Evolutionary conservation across 495 filamentous ascomycete genomes (phyloP), one percentile per base, ranked within the genome.

Genomic region (Penicillium egyptiacum): DNA sequence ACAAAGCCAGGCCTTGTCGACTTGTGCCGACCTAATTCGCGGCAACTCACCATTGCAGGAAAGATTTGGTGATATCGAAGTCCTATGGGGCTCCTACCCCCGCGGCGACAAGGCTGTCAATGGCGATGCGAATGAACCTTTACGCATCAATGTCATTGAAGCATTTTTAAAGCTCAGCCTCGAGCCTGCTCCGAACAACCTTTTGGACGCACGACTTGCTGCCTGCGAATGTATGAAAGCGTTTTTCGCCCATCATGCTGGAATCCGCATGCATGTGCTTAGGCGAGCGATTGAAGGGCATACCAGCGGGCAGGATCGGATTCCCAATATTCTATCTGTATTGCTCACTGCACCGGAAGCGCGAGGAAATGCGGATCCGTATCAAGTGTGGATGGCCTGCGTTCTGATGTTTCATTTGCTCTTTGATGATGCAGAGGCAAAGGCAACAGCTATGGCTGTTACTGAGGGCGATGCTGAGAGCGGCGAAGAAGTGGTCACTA

Each of bases 401-500:
- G 85, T 92, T n/a, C 79, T 98, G 55, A 81, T 96, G 68, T 86
- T 95, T 60, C 92, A 98, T 61, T 77, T 98, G n/a, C 67, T 98
- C 14, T 89, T 86, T 52, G 92, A 96, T 53, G 86, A 94, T 64
- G 74, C 80, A 14, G 84, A 91, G 62, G 88, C 89, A 2, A 98
- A 98, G 66, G 79, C 78, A 17, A 75, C 88, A 23, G 88, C 92
- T 20, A 92, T 92, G 81, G 78, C 79, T 46, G 87, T 98, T 33
- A 86, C 84, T 3, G 92, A 97, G 71, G 95, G 95, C 14, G 88
- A 97, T 70, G 89, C 90, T 23, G 88, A 89, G 40, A 88, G 77
- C 59, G 94, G 95, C 11, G 94, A 98, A 76, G 94, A 98, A 68
- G 92, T 96, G 5, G 86, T 98, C 49, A 98, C 93, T 8, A 92